phyloP scores from a whole-genome alignment of 768 basidiomycete species.

The Lactarius vividus region DNA sequence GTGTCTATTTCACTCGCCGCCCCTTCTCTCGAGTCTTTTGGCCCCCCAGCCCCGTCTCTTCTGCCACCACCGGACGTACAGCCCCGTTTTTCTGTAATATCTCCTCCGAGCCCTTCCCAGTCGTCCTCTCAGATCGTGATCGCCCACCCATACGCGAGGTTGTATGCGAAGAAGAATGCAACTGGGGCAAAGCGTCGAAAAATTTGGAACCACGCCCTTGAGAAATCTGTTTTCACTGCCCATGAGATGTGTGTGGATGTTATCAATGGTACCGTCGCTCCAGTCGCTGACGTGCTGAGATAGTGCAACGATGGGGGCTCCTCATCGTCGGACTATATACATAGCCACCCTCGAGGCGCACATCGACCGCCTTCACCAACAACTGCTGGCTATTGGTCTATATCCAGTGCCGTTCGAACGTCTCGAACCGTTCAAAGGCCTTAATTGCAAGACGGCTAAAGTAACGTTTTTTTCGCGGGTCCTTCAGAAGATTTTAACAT shows the following conservation, averaged over 20 bases:
- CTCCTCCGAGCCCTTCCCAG: conserved; percentile 2
- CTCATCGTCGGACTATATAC: conserved; percentile 67
- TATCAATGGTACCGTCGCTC: conserved; percentile 1
- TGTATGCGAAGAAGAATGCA: conserved; percentile 54
- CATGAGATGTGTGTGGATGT: conserved; percentile 55
- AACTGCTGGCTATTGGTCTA: conserved; percentile 50
- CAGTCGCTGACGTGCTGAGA: background rate
- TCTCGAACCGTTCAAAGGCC: conserved; percentile 61
- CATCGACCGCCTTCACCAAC: conserved; percentile 63
- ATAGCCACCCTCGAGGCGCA: conserved; percentile 71
- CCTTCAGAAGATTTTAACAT: background rate
- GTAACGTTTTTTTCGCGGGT: conserved; percentile 35
- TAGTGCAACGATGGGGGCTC: conserved; percentile 65
- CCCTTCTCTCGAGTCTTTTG: conserved; percentile 19
- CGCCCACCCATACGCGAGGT: conserved; percentile 66
- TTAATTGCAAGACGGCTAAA: conserved; percentile 78
- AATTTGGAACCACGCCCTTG: conserved; percentile 76
- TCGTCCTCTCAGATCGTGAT: conserved; percentile 36
- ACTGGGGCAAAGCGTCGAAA: conserved; percentile 64
- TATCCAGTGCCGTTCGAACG: conserved; percentile 56
- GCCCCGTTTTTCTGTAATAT: conserved; percentile 14
- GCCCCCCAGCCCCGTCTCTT: conserved; percentile 26
- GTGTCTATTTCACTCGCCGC: conserved; percentile 16
- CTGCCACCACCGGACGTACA: conserved; percentile 21
- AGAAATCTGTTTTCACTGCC: conserved; percentile 65